These are phyloP conservation scores for Saccharomyces uvarum DNA, from an alignment of 1,139 yeast genomes.

Conservation along the genomic window DNA sequence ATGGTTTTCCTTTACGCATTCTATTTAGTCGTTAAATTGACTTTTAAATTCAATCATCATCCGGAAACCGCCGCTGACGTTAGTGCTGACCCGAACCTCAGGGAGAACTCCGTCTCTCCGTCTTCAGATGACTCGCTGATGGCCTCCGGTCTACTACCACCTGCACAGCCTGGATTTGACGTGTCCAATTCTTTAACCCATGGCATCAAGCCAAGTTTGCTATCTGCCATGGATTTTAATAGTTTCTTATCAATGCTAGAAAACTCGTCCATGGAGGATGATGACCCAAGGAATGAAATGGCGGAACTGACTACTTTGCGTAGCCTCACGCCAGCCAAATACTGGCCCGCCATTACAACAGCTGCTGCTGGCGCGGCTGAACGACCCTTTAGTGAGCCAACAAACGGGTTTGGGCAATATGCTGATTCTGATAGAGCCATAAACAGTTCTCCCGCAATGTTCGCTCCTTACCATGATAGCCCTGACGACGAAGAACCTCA, in stretches of 20 bases:
- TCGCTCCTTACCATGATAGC: conserved; percentile 23
- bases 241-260: conserved; percentile 24
- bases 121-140: neutral
- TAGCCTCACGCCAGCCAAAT: neutral
- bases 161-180: neutral
- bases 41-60: neutral
- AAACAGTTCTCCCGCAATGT: conserved; percentile 22
- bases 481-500: conserved; percentile 9
- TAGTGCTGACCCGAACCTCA: neutral
- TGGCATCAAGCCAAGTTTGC: conserved; percentile 25
- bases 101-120: neutral
- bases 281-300: neutral
- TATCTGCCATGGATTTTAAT: conserved; percentile 29
- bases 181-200: conserved; percentile 9
- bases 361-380: neutral
- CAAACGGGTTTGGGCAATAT: neutral
- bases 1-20: conserved; percentile 24
- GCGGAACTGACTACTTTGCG: conserved; percentile 8
- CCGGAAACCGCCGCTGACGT: neutral
- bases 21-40: conserved; percentile 20
- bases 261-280: conserved; percentile 11
- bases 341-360: neutral
- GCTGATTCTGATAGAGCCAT: conserved; percentile 1
- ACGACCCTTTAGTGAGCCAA: conserved; percentile 22
- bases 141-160: neutral